These are phyloP conservation scores for Asterochloris erici DNA, from an alignment of 139 green algal genomes.

Conservation along the genomic window DNA sequence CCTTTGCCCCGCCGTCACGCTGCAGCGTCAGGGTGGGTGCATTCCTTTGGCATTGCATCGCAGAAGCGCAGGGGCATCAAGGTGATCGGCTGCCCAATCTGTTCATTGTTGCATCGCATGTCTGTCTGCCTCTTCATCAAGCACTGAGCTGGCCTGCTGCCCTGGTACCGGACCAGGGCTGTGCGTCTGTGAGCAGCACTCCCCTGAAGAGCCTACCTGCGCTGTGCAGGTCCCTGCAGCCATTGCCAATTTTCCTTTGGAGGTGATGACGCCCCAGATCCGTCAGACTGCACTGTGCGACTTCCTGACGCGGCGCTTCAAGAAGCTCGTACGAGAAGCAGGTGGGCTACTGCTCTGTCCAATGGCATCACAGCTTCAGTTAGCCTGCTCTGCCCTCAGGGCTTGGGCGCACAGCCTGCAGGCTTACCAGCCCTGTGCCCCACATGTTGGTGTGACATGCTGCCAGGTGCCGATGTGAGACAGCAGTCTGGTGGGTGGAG, in stretches of 20 bases:
- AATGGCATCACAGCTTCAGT: no score
- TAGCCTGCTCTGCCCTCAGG: no score
- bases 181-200: not conserved
- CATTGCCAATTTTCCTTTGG: constrained; percentile 20
- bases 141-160: not conserved
- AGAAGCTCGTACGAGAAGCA: constrained; percentile 23
- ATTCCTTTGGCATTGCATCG: not conserved
- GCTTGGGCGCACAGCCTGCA: no score
- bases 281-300: constrained; percentile 48
- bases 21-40: constrained; percentile 26
- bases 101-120: not conserved
- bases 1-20: constrained; percentile 40
- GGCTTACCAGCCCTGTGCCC: no score
- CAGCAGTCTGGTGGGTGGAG: constrained; percentile 44
- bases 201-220: not conserved
- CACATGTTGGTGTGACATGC: not conserved
- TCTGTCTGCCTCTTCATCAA: not conserved
- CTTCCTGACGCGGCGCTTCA: constrained; percentile 59
- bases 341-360: not conserved
- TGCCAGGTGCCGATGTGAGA: constrained; percentile 36
- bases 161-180: not conserved
- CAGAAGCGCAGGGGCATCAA: not conserved
- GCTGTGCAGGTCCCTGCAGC: constrained; percentile 29
- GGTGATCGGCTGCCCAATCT: not conserved
- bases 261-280: constrained; percentile 14